A percentile compares a stretch with the other conserved stretches of the same genome.
Evolutionary conservation across 1,139 yeast species (phyloP).

Genomic region (Yamadazyma buinensis): DNA sequence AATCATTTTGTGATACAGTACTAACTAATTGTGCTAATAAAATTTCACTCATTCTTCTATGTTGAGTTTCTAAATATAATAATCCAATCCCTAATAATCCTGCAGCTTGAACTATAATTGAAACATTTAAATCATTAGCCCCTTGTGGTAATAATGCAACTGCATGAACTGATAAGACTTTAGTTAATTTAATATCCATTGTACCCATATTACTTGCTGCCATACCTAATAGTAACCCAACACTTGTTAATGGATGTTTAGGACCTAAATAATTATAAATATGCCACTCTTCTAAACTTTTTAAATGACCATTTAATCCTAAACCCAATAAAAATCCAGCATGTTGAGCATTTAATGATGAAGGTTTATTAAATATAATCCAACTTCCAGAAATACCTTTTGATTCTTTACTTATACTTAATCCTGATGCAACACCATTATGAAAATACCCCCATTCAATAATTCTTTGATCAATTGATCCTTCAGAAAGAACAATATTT

Average conservation of each 20-base stretch:
- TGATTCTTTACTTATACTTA: conserved; percentile 67
- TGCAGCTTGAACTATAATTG: conserved; percentile 82
- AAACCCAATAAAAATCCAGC: conserved; percentile 93
- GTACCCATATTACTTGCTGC: conserved; percentile 84
- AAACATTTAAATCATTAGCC: conserved; percentile 84
- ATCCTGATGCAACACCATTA: conserved; percentile 86
- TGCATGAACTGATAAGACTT: conserved; percentile 89
- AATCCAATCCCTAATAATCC: conserved; percentile 90
- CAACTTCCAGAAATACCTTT: conserved; percentile 84
- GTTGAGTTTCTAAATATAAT: conserved; percentile 72
- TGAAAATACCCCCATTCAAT: conserved; percentile 88
- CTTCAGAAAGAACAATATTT: conserved; percentile 59
- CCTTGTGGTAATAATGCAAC: conserved; percentile 90
- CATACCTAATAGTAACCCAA: conserved; percentile 87
- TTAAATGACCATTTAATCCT: conserved; percentile 88
- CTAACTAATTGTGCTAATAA: conserved; percentile 65
- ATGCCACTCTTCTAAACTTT: conserved; percentile 90
- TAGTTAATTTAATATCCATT: conserved; percentile 83
- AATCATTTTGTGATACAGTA: conserved; percentile 54
- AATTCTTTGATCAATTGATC: conserved; percentile 45
- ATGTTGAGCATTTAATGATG: conserved; percentile 69
- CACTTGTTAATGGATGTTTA: conserved; percentile 79
- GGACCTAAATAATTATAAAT: conserved; percentile 92
- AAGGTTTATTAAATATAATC: conserved; percentile 85
- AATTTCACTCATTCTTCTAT: conserved; percentile 83